phyloP scores from a whole-genome alignment of 192 early-diverging fungal genomes.

The Spinellus fusiger region DNA sequence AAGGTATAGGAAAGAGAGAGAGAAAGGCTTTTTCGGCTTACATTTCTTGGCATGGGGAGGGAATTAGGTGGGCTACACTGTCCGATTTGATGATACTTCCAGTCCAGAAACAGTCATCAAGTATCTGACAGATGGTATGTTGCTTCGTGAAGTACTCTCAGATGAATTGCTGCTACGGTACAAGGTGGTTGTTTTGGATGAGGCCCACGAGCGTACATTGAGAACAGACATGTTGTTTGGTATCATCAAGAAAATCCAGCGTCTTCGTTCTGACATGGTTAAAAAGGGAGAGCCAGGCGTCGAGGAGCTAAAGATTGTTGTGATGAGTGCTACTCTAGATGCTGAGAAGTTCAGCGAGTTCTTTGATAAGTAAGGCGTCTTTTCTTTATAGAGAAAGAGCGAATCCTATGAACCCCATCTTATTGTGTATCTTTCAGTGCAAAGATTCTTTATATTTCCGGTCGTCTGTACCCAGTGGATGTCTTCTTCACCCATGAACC shows the following conservation, averaged over 20 bases:
- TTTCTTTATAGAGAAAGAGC: background rate
- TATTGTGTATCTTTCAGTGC: slow-evolving; percentile 40
- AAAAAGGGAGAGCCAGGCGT: slow-evolving; percentile 32
- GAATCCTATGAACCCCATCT: no score
- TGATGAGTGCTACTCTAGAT: slow-evolving; percentile 97
- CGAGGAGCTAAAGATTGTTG: slow-evolving; percentile 77
- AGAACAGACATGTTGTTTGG: slow-evolving; percentile 97
- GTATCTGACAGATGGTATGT: slow-evolving; percentile 96
- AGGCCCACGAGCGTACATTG: slow-evolving; percentile 97
- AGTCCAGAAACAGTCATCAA: slow-evolving; percentile 74
- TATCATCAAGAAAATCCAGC: slow-evolving; percentile 85
- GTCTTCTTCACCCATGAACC: slow-evolving; percentile 71
- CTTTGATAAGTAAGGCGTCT: slow-evolving; percentile 64
- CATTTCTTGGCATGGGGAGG: background rate
- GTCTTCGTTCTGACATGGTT: slow-evolving; percentile 47
- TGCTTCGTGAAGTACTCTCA: slow-evolving; percentile 83
- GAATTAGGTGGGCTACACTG: slow-evolving; percentile 84
- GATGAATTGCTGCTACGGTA: slow-evolving; percentile 76
- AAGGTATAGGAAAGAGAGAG: slow-evolving; percentile 9
- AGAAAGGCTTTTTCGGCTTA: background rate
- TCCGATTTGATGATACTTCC: slow-evolving; percentile 94
- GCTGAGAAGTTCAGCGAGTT: slow-evolving; percentile 88
- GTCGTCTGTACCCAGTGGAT: slow-evolving; percentile 86
- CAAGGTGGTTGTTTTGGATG: slow-evolving; percentile 87
- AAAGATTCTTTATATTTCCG: slow-evolving; percentile 80